Percentiles rank a stretch among this genome's conserved stretches.
phyloP scores from a whole-genome alignment of 306 rosid genomes.

The Purshia tridentata region DNA sequence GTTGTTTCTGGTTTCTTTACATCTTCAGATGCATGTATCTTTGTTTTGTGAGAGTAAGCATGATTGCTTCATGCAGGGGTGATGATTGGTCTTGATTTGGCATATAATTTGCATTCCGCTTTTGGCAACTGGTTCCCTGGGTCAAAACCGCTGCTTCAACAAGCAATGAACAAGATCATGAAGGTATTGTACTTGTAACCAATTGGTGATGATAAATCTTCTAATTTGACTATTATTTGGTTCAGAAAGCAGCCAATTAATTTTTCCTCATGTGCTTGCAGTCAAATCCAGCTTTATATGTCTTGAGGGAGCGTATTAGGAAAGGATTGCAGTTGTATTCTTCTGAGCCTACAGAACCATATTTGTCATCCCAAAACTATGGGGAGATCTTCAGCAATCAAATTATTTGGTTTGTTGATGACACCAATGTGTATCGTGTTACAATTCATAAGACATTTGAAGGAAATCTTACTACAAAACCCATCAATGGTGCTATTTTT shows the following conservation, averaged over 20 bases:
- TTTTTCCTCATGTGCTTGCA: conserved; percentile 40
- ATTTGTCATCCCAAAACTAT: conserved; percentile 93
- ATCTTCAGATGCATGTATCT: neutral
- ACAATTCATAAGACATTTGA: conserved; percentile 98
- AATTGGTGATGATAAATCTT: neutral
- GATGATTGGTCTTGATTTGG: conserved; percentile 97
- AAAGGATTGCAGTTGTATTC: conserved; percentile 97
- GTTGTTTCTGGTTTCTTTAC: neutral
- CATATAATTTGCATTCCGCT: conserved; percentile 96
- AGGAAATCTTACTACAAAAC: conserved; percentile 98
- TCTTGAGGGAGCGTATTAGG: conserved; percentile 95
- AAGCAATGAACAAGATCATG: conserved; percentile 99
- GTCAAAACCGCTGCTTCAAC: conserved; percentile 91
- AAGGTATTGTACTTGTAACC: conserved; percentile 48
- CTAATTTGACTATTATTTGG: conserved; percentile 8
- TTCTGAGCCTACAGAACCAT: conserved; percentile 99
- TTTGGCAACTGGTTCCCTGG: conserved; percentile 99
- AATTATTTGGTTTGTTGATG: conserved; percentile 99
- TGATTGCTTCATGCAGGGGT: conserved; percentile 60
- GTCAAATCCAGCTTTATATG: conserved; percentile 99
- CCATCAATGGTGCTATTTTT: conserved; percentile 96
- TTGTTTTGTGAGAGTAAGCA: conserved; percentile 4
- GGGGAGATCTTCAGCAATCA: conserved; percentile 99
- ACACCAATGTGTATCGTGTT: conserved; percentile 96
- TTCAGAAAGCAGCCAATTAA: conserved; percentile 17